A percentile compares a stretch with the other conserved stretches of the same genome.
Evolutionary conservation across 2,329 filamentous ascomycete species (phyloP).

Genomic region (Pestalotiopsis sp.): DNA sequence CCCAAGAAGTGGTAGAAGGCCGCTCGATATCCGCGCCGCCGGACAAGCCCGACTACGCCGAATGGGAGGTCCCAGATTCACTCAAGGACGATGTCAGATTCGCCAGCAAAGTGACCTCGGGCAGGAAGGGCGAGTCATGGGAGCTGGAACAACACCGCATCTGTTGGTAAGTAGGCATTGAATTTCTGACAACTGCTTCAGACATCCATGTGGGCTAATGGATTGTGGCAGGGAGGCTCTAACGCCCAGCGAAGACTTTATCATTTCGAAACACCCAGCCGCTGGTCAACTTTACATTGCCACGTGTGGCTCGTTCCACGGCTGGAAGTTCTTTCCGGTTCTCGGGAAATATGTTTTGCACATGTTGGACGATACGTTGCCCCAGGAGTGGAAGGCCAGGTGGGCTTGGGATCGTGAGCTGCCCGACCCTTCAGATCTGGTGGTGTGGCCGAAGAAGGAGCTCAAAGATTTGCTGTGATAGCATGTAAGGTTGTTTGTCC

Average conservation of each 20-base stretch:
- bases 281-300: slow-evolving; percentile 61
- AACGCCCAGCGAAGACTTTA: slow-evolving; percentile 62
- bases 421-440: slow-evolving; percentile 53
- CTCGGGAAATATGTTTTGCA: slow-evolving; percentile 65
- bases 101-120: slow-evolving; percentile 62
- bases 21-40: slow-evolving; percentile 60
- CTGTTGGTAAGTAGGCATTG: slow-evolving; percentile 58
- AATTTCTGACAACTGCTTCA: not conserved
- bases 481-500: not conserved
- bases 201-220: not conserved
- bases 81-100: slow-evolving; percentile 63
- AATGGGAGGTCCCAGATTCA: slow-evolving; percentile 61
- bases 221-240: slow-evolving; percentile 61
- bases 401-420: slow-evolving; percentile 65
- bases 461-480: slow-evolving; percentile 51
- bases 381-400: slow-evolving; percentile 43
- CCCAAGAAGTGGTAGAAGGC: slow-evolving; percentile 52
- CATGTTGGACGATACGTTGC: slow-evolving; percentile 52
- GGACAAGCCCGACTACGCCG: slow-evolving; percentile 57
- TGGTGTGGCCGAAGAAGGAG: slow-evolving; percentile 60
- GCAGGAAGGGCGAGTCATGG: slow-evolving; percentile 56
- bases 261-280: slow-evolving; percentile 60
- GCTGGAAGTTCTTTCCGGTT: slow-evolving; percentile 69
- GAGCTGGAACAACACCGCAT: slow-evolving; percentile 65
- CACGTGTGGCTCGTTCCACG: slow-evolving; percentile 68